Percentiles rank a stretch among this genome's conserved stretches.
Evolutionary conservation across 1,284 basidiomycete genomes (phyloP).

Genomic region (Heliocybe sulcata): DNA sequence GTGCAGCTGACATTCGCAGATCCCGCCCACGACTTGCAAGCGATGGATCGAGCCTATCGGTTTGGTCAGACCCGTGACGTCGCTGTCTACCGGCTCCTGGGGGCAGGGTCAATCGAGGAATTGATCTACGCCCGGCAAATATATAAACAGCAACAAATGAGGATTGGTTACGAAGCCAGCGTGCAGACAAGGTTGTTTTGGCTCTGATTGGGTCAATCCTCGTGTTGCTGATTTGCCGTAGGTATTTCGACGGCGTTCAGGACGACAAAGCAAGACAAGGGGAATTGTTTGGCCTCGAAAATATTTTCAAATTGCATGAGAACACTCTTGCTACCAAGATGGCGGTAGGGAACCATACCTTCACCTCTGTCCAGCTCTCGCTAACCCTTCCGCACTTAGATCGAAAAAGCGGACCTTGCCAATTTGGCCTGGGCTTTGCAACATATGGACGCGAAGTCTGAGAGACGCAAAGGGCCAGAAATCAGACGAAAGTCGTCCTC

Average conservation of each 20-base stretch:
- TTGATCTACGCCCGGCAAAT: constrained; percentile 81
- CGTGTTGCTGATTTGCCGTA: constrained; percentile 15
- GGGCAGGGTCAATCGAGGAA: constrained; percentile 83
- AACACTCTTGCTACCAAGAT: constrained; percentile 65
- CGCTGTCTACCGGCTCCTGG: constrained; percentile 76
- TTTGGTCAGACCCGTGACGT: constrained; percentile 88
- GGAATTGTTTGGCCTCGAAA: constrained; percentile 77
- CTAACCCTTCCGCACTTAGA: constrained; percentile 32
- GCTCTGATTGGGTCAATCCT: not conserved
- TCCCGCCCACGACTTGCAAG: constrained; percentile 82
- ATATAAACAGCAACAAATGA: constrained; percentile 88
- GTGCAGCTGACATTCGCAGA: constrained; percentile 32
- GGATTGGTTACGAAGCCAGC: constrained; percentile 78
- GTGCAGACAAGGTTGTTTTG: constrained; percentile 58
- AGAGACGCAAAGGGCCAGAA: constrained; percentile 24
- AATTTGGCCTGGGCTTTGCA: constrained; percentile 75
- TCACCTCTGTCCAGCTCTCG: not conserved
- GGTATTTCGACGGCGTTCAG: constrained; percentile 79
- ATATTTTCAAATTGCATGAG: constrained; percentile 79
- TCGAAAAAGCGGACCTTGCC: constrained; percentile 64
- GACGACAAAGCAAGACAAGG: constrained; percentile 68
- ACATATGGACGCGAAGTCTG: constrained; percentile 45
- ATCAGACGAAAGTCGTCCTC: constrained; percentile 23
- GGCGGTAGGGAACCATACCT: constrained; percentile 35
- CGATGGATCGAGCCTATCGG: constrained; percentile 85